Conservation (phyloP, 2,329 filamentous ascomycete species). For the Pseudogymnoascus sp. region DNA sequence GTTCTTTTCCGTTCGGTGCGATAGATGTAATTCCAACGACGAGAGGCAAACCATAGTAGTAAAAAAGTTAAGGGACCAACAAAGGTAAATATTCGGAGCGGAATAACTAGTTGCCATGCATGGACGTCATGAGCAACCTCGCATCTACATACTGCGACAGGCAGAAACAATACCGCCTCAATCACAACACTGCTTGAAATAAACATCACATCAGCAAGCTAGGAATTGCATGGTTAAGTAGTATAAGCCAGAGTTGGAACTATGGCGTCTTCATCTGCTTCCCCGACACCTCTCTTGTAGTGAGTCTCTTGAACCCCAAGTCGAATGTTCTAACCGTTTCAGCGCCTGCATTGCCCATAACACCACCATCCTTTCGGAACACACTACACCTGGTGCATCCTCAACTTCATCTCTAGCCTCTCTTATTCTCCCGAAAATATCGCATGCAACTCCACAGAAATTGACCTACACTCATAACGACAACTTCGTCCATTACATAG, state of each 20-base stretch:
- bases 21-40: not conserved
- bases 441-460: slow-evolving; percentile 71
- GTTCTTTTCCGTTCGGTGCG: not conserved
- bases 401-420: slow-evolving; percentile 82
- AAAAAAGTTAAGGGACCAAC: not conserved
- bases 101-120: not conserved
- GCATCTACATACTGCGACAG: not conserved
- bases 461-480: slow-evolving; percentile 88
- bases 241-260: slow-evolving; percentile 14
- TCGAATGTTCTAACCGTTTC: slow-evolving; percentile 12
- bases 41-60: not conserved
- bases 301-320: slow-evolving; percentile 34
- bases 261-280: slow-evolving; percentile 66
- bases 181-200: not conserved
- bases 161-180: not conserved
- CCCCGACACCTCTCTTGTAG: slow-evolving; percentile 65
- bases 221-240: not conserved
- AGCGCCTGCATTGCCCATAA: slow-evolving; percentile 93
- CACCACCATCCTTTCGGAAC: slow-evolving; percentile 86
- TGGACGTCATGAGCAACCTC: slow-evolving; percentile 6
- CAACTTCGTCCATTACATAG: slow-evolving; percentile 92
- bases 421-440: slow-evolving; percentile 90
- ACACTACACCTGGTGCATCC: slow-evolving; percentile 76
- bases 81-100: not conserved
- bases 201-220: not conserved